Conservation (phyloP, 495 filamentous ascomycete genomes). For the Tuber umbilicatum region DNA sequence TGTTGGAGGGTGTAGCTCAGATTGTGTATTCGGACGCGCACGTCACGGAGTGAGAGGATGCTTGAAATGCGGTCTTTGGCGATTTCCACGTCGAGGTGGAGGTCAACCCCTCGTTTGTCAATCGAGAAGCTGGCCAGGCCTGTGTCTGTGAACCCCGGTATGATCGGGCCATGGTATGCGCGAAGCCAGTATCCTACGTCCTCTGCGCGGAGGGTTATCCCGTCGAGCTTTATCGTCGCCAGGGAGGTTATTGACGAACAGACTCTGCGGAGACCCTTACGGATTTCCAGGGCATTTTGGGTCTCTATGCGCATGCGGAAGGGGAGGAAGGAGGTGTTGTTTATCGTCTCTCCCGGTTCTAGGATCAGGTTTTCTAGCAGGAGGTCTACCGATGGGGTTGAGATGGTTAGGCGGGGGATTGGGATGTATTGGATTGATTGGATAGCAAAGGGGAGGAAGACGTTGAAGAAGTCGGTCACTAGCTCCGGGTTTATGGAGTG, state of each 20-base stretch:
- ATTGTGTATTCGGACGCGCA: conserved; percentile 77
- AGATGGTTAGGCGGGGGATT: conserved; percentile 77
- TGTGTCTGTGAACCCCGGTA: conserved; percentile 61
- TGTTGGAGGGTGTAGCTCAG: conserved; percentile 68
- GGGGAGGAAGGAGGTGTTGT: conserved; percentile 81
- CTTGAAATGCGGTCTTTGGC: conserved; percentile 66
- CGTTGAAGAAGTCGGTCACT: conserved; percentile 63
- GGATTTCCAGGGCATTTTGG: conserved; percentile 76
- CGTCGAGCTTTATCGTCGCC: conserved; percentile 68
- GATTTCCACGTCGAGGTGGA: conserved; percentile 75
- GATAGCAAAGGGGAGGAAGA: conserved; percentile 73
- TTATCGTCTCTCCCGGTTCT: conserved; percentile 78
- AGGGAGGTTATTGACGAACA: conserved; percentile 59
- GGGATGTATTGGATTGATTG: conserved; percentile 75
- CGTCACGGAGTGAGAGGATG: conserved; percentile 67
- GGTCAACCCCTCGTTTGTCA: conserved; percentile 78
- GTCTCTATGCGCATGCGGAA: conserved; percentile 74
- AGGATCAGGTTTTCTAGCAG: conserved; percentile 84
- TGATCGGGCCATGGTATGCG: conserved; percentile 57
- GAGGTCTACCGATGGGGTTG: conserved; percentile 74
- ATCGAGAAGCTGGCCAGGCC: conserved; percentile 79
- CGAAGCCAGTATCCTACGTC: conserved; percentile 74
- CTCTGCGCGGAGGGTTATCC: conserved; percentile 71
- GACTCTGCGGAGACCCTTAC: conserved; percentile 65
- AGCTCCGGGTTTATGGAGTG: conserved; percentile 60